phyloP scores from a whole-genome alignment of 2,329 filamentous ascomycete species.

The Drechslerella dactyloides region DNA sequence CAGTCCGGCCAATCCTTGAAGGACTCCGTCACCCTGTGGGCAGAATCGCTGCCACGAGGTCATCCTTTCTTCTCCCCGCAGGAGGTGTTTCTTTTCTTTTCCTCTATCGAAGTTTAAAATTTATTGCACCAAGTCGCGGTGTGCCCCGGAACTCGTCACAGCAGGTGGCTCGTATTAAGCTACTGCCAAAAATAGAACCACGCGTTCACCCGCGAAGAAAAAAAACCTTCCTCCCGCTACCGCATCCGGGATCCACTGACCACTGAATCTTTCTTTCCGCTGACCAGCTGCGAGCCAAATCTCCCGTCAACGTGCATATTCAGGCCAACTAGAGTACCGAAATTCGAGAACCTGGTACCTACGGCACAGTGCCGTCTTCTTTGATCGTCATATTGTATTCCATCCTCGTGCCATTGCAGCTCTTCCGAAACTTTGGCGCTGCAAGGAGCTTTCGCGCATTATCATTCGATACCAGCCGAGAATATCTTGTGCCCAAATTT shows the following conservation, averaged over 20 bases:
- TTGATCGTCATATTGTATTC: not conserved
- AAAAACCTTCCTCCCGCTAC: not conserved
- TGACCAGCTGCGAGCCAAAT: not conserved
- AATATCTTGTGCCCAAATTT: slow-evolving; percentile 8
- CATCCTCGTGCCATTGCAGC: not conserved
- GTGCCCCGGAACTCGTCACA: not conserved
- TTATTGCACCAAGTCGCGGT: slow-evolving; percentile 1
- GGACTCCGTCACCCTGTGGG: slow-evolving; percentile 5
- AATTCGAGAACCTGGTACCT: no score
- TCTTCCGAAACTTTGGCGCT: slow-evolving; percentile 7
- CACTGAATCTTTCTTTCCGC: not conserved
- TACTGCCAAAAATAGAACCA: slow-evolving; percentile 13
- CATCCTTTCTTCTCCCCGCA: slow-evolving; percentile 21
- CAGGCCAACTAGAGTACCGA: not conserved
- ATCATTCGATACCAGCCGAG: slow-evolving; percentile 26
- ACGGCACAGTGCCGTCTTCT: not conserved
- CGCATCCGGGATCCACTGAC: not conserved
- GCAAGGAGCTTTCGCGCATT: slow-evolving; percentile 3
- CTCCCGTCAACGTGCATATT: slow-evolving; percentile 4
- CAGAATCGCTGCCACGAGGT: slow-evolving; percentile 29
- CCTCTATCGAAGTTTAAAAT: slow-evolving; percentile 2
- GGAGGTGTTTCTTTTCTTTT: not conserved
- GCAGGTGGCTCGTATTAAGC: slow-evolving; percentile 6
- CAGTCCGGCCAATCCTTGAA: not conserved
- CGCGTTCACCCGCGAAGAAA: slow-evolving; percentile 1